A percentile compares a stretch with the other conserved stretches of the same genome.
These are phyloP conservation scores for Lichtheimia corymbifera DNA, from an alignment of 371 early-diverging fungal species.

Conservation along the genomic window DNA sequence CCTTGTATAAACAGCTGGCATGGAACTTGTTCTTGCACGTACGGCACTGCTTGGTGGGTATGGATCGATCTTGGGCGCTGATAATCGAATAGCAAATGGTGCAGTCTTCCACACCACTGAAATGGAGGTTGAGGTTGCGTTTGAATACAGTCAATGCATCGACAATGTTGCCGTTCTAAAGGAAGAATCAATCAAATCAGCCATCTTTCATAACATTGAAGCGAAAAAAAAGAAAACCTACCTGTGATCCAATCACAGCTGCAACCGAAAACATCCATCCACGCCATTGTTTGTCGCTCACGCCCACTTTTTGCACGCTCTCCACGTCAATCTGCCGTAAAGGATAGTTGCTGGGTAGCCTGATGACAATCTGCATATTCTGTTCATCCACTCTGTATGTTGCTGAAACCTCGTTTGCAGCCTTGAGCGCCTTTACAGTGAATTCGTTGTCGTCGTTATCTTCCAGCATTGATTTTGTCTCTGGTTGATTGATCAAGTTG, in stretches of 20 bases:
- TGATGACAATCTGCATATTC: conserved; percentile 79
- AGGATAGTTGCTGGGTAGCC: conserved; percentile 83
- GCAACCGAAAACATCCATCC: conserved; percentile 85
- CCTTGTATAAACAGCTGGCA: conserved; percentile 90
- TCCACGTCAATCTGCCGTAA: conserved; percentile 81
- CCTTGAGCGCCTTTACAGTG: conserved; percentile 67
- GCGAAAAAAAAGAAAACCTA: conserved; percentile 12
- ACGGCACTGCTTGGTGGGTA: conserved; percentile 89
- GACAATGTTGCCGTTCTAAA: conserved; percentile 79
- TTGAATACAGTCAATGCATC: conserved; percentile 81
- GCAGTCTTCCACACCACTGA: conserved; percentile 94
- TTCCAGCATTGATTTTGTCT: conserved; percentile 44
- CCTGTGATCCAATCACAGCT: conserved; percentile 74
- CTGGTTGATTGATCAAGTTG: conserved; percentile 49
- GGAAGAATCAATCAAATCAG: neutral
- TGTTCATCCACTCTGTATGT: conserved; percentile 86
- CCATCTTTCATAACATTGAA: too few relatives aligned
- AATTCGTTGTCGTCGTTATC: conserved; percentile 63
- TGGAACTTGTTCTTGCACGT: conserved; percentile 97
- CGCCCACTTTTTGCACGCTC: conserved; percentile 78
- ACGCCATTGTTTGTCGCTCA: conserved; percentile 86
- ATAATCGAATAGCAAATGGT: conserved; percentile 96
- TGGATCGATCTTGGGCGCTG: conserved; percentile 81
- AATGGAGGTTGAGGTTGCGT: conserved; percentile 85
- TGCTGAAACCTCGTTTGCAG: conserved; percentile 74